Percentiles rank a stretch among this genome's conserved stretches.
These are phyloP conservation scores for Neopestalotiopsis clavispora DNA, from an alignment of 2,329 filamentous ascomycete species.

Conservation along the genomic window DNA sequence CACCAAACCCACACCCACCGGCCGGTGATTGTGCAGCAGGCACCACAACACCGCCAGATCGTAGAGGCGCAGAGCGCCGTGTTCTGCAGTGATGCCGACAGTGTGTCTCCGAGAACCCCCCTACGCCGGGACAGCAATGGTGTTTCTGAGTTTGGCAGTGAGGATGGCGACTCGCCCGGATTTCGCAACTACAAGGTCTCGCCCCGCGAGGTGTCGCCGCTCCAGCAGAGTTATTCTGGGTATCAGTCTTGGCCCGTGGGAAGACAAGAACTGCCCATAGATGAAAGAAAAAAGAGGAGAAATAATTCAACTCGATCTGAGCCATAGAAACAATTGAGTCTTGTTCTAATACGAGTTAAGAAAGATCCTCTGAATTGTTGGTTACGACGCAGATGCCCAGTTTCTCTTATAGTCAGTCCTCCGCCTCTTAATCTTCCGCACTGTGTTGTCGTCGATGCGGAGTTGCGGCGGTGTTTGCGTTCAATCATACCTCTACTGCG, in stretches of 20 bases:
- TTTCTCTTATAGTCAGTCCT: too few species aligned
- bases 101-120: conserved; percentile 2
- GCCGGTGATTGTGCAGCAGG: background rate
- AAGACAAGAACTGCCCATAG: background rate
- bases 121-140: conserved; percentile 29
- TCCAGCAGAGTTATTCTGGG: background rate
- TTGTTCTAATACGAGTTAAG: too few species aligned
- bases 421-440: too few species aligned
- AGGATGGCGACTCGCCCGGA: conserved; percentile 20
- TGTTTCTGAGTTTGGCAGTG: conserved; percentile 28
- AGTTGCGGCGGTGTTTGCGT: too few species aligned
- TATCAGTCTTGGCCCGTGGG: conserved; percentile 6
- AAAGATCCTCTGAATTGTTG: too few species aligned
- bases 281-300: background rate
- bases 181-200: conserved; percentile 11
- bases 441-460: too few species aligned
- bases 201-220: conserved; percentile 7
- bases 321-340: too few species aligned
- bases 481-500: too few species aligned
- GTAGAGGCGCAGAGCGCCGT: background rate
- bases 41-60: background rate
- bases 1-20: background rate
- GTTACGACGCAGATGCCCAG: too few species aligned
- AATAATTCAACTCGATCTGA: too few species aligned
- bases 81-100: background rate